Base-by-base conservation (phyloP, 1,139 yeast genomes). In the Ogataea hybrid region DNA sequence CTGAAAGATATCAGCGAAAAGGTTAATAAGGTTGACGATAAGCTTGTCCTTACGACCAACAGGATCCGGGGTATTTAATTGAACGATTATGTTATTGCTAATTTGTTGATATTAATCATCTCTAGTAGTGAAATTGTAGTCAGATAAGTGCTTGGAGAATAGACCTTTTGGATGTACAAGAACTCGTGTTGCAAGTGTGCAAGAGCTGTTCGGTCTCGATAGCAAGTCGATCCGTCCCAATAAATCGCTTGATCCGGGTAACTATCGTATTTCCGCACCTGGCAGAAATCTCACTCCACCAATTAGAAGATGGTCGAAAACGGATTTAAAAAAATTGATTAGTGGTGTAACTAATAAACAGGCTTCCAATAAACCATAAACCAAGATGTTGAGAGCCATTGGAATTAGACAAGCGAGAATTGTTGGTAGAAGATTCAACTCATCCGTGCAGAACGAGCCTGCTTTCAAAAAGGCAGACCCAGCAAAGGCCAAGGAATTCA, bases 401-500 rank as follows among this genome's bases (percentile, higher is more conserved):
- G 58, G 58, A 38, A 39, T 50, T 15, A 56, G 46, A 46, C 57
- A 54, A 46, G 38, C 53, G 6, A 39, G 46, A 42, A 39, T 41
- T 30, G 28, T 46, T 14, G 62, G 62, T 21, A 59, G 60, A 50
- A 61, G 64, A 58, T 54, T 58, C 38, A 51, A 53, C 35, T 54
- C 63, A 2, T 38, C 51, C 17, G 39, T 39, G 25, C 49, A 58
- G 37, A 59, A 59, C 17, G 52, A 49, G 23, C 54, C 58, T 39
- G 62, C 62, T 18, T 61, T 56, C 52, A 41, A 45, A 35, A 44
- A 51, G 25, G 52, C 77, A 47, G 68, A 77, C 58, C 58, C 70
- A 39, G 75, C 68, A 44, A 79, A 79, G 56, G 86, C 79, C 48
- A 65, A 71, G 56, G 79, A 71, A 27, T 81, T 70, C 67, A 65